These are phyloP conservation scores for Mucor lusitanicus DNA, from an alignment of 371 early-diverging fungal genomes.

Conservation along the genomic window DNA sequence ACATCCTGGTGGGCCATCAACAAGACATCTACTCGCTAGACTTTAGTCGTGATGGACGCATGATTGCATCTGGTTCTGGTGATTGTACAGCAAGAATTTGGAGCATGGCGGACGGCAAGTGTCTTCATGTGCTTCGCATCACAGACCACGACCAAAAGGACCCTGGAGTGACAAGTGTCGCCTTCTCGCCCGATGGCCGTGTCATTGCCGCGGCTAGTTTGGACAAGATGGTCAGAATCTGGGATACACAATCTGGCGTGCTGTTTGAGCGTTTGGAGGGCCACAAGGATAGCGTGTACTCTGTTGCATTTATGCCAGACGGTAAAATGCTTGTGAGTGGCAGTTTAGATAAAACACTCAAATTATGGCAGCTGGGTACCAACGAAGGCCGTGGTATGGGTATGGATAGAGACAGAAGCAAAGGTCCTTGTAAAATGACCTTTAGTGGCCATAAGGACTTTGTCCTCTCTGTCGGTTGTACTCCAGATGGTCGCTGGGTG, in stretches of 20 bases:
- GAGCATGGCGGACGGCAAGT: conserved; percentile 78
- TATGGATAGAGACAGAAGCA: conserved; percentile 34
- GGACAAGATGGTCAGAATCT: conserved; percentile 88
- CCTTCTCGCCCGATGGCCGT: conserved; percentile 77
- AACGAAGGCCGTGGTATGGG: conserved; percentile 27
- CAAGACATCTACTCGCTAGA: conserved; percentile 95
- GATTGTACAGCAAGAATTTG: conserved; percentile 88
- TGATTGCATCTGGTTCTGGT: conserved; percentile 91
- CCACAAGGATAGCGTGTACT: conserved; percentile 93
- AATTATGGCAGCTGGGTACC: conserved; percentile 83
- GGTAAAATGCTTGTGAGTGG: conserved; percentile 89
- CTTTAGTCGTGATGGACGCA: conserved; percentile 87
- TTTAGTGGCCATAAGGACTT: conserved; percentile 81
- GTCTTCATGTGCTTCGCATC: conserved; percentile 68
- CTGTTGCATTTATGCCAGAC: conserved; percentile 92
- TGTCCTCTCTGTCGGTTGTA: conserved; percentile 94
- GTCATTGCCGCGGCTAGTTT: conserved; percentile 79
- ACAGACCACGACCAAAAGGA: conserved; percentile 82
- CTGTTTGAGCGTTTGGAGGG: conserved; percentile 86
- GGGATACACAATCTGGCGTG: conserved; percentile 81
- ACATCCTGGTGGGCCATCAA: conserved; percentile 80
- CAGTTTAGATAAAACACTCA: conserved; percentile 90
- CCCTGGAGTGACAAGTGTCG: conserved; percentile 91
- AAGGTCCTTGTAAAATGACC: conserved; percentile 52
- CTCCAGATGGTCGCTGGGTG: conserved; percentile 91